Percentiles rank a stretch among this genome's conserved stretches.
phyloP scores from a whole-genome alignment of 176 grass and related monocot genomes.

The Carex scoparia region DNA sequence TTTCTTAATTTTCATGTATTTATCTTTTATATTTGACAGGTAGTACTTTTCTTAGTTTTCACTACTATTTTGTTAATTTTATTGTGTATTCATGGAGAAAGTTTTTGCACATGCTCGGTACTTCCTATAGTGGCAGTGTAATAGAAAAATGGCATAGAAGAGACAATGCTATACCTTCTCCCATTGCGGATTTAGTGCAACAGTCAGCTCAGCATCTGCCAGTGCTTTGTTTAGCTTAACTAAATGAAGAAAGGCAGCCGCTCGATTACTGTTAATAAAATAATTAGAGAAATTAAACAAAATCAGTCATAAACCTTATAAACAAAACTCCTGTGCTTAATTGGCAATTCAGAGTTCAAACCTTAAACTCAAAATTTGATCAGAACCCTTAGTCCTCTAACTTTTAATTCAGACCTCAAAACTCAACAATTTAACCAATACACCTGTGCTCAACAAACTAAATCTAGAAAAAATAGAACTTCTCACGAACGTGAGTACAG shows the following conservation, averaged over 20 bases:
- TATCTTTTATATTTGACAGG: not conserved
- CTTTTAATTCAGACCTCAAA: no score
- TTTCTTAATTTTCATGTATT: not conserved
- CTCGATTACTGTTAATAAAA: constrained; percentile 59
- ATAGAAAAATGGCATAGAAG: not conserved
- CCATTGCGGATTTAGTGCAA: constrained; percentile 79
- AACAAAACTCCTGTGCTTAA: no score
- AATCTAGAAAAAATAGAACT: not conserved
- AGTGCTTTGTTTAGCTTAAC: constrained; percentile 97
- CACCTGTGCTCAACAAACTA: not conserved
- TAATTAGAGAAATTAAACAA: not conserved
- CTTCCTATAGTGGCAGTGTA: not conserved
- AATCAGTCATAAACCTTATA: not conserved
- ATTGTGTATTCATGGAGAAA: no score
- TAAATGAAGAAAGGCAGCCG: constrained; percentile 83
- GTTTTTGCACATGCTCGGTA: not conserved
- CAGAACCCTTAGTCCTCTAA: no score
- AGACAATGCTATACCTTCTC: constrained; percentile 61
- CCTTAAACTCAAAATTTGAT: no score
- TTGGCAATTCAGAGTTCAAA: no score
- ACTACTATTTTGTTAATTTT: no score
- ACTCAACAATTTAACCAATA: no score
- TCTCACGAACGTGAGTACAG: no score
- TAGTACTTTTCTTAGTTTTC: no score
- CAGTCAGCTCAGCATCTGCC: constrained; percentile 81